phyloP scores from a whole-genome alignment of 2,329 filamentous ascomycete species.

The Diaporthe australafricana region DNA sequence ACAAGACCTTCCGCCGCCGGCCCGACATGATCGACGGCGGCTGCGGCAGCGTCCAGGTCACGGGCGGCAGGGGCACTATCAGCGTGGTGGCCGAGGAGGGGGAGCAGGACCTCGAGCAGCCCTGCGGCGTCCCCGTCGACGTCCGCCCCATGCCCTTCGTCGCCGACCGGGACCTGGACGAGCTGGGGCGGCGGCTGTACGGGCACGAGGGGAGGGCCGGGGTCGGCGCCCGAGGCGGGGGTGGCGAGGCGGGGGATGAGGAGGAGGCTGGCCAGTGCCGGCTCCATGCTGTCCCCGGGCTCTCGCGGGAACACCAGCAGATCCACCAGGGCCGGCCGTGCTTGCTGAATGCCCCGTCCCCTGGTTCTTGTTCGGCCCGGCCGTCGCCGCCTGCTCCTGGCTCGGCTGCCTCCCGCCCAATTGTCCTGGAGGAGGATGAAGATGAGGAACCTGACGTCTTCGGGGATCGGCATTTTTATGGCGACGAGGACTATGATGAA shows the following conservation, averaged over 20 bases:
- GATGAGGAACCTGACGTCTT: conserved; percentile 6
- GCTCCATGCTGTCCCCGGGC: background rate
- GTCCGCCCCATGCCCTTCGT: conserved; percentile 20
- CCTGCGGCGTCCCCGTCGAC: conserved; percentile 23
- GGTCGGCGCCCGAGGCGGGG: too few species aligned
- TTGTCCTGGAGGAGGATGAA: background rate
- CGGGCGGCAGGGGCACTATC: conserved; percentile 8
- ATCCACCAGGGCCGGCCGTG: conserved; percentile 8
- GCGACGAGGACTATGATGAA: conserved; percentile 1
- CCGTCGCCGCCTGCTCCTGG: background rate
- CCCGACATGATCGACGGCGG: conserved; percentile 6
- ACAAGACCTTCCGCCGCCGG: conserved; percentile 14
- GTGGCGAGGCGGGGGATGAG: background rate
- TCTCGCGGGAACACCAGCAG: conserved; percentile 11
- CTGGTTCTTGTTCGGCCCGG: background rate
- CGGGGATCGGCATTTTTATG: conserved; percentile 15
- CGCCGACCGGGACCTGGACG: conserved; percentile 23
- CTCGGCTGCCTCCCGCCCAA: conserved; percentile 7
- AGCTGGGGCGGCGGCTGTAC: background rate
- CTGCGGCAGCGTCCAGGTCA: conserved; percentile 18
- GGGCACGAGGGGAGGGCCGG: background rate
- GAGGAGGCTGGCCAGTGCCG: background rate
- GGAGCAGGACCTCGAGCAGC: background rate
- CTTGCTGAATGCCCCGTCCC: background rate
- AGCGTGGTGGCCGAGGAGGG: background rate